phyloP scores from a whole-genome alignment of 352 stramenopile genomes.

The Elongisporangium undulatum region DNA sequence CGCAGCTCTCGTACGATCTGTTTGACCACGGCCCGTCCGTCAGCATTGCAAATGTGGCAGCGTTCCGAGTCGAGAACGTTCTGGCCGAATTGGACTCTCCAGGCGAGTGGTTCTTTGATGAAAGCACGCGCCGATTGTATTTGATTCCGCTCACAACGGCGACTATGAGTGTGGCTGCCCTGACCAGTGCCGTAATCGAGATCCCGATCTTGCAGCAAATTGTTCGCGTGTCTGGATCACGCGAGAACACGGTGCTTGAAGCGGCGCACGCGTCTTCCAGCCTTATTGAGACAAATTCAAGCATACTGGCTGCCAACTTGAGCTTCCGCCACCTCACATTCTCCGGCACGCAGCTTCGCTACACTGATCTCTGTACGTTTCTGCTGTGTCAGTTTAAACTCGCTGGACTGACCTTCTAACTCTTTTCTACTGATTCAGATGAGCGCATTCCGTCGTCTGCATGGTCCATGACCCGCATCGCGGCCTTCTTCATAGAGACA shows the following conservation, averaged over 20 bases:
- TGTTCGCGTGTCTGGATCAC: conserved; percentile 48
- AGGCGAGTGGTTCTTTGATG: conserved; percentile 69
- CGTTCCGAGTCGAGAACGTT: conserved; percentile 64
- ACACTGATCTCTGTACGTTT: conserved; percentile 59
- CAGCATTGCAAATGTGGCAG: conserved; percentile 6
- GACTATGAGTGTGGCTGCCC: conserved; percentile 10
- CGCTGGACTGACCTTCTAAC: no score
- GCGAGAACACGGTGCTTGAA: conserved; percentile 43
- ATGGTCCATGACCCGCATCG: conserved; percentile 59
- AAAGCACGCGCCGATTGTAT: conserved; percentile 35
- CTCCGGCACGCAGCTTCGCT: conserved; percentile 51
- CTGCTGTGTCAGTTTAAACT: background rate
- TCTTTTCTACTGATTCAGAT: conserved; percentile 19
- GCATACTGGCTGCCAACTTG: conserved; percentile 26
- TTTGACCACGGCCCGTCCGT: conserved; percentile 29
- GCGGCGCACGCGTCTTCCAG: conserved; percentile 34
- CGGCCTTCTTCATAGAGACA: conserved; percentile 60
- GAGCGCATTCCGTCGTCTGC: conserved; percentile 29
- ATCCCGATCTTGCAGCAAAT: conserved; percentile 61
- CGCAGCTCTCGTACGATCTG: conserved; percentile 34
- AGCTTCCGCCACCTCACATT: conserved; percentile 60
- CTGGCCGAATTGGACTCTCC: conserved; percentile 54
- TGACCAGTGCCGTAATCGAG: conserved; percentile 32
- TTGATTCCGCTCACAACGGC: conserved; percentile 44
- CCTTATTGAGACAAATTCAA: conserved; percentile 44